Percentiles rank a stretch among this genome's conserved stretches.
phyloP scores from a whole-genome alignment of 2,329 filamentous ascomycete genomes.

The Cercospora nicotianae region DNA sequence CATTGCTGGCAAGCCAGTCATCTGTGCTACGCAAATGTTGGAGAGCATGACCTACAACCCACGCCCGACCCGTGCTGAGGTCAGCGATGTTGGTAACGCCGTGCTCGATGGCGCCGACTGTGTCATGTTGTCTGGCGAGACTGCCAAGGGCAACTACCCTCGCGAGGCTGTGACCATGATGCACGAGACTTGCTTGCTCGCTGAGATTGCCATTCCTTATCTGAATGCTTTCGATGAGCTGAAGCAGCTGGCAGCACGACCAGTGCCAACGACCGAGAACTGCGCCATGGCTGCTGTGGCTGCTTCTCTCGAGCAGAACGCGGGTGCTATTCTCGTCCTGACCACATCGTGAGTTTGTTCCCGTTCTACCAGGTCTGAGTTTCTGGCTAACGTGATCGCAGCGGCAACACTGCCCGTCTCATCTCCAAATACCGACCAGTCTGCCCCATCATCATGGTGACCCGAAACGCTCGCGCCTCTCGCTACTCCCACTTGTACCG shows the following conservation, averaged over 20 bases:
- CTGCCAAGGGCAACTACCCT: slow-evolving; percentile 95
- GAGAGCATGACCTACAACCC: slow-evolving; percentile 99
- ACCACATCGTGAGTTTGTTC: slow-evolving; percentile 79
- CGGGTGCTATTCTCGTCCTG: slow-evolving; percentile 91
- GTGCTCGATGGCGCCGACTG: slow-evolving; percentile 97
- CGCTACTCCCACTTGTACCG: slow-evolving; percentile 94
- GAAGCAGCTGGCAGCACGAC: slow-evolving; percentile 76
- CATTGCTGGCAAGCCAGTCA: slow-evolving; percentile 96
- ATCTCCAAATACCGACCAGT: slow-evolving; percentile 98
- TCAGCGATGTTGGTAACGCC: slow-evolving; percentile 97
- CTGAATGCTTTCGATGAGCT: slow-evolving; percentile 96
- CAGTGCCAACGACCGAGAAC: slow-evolving; percentile 85
- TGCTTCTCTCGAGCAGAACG: slow-evolving; percentile 92
- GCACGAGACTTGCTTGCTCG: slow-evolving; percentile 95
- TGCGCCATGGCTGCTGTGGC: slow-evolving; percentile 97
- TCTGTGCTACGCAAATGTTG: slow-evolving; percentile 99
- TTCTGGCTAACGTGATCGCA: slow-evolving; percentile 33
- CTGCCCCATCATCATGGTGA: slow-evolving; percentile 99
- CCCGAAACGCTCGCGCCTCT: slow-evolving; percentile 77
- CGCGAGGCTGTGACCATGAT: slow-evolving; percentile 92
- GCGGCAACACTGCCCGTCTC: slow-evolving; percentile 89
- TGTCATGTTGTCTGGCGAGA: slow-evolving; percentile 99
- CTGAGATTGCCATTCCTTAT: slow-evolving; percentile 96
- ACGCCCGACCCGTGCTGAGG: slow-evolving; percentile 94
- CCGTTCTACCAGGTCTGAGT: slow-evolving; percentile 44